Conservation (phyloP, 176 grass and related monocot species). For the Thinopyrum elongatum region DNA sequence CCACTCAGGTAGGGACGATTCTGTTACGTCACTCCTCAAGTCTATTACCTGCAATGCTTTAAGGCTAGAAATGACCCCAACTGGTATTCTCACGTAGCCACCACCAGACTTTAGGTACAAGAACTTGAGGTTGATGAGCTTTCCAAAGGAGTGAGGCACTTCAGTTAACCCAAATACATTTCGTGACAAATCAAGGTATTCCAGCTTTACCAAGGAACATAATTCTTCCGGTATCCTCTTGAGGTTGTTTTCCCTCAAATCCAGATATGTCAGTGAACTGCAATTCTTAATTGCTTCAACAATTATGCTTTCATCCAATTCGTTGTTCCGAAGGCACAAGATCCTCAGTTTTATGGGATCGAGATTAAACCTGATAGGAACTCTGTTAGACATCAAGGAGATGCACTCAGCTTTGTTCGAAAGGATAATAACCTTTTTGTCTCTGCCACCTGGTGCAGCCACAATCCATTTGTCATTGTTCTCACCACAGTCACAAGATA, state of each 20-base stretch:
- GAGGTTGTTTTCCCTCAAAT: background rate
- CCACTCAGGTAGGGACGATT: background rate
- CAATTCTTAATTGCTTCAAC: background rate
- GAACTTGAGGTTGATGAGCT: slow-evolving; percentile 30
- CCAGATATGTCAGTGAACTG: slow-evolving; percentile 13
- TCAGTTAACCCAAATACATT: background rate
- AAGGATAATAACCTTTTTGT: background rate
- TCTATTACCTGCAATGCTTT: background rate
- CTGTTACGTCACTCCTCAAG: background rate
- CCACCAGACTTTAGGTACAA: background rate
- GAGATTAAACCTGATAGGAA: background rate
- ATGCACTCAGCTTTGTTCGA: slow-evolving; percentile 12
- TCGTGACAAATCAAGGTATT: slow-evolving; percentile 7
- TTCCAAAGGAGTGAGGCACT: slow-evolving; percentile 8
- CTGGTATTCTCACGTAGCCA: background rate
- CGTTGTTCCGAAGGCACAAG: slow-evolving; percentile 9
- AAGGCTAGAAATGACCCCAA: background rate
- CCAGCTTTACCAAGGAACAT: background rate
- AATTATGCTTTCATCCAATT: background rate
- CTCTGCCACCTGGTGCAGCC: background rate
- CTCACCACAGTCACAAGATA: slow-evolving; percentile 17
- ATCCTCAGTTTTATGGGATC: background rate
- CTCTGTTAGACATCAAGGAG: background rate
- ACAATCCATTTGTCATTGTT: slow-evolving; percentile 35
- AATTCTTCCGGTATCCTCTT: background rate